Percentiles rank a stretch among this genome's conserved stretches.
Evolutionary conservation across 2,329 filamentous ascomycete genomes (phyloP).

Genomic region (Clonostachys solani): DNA sequence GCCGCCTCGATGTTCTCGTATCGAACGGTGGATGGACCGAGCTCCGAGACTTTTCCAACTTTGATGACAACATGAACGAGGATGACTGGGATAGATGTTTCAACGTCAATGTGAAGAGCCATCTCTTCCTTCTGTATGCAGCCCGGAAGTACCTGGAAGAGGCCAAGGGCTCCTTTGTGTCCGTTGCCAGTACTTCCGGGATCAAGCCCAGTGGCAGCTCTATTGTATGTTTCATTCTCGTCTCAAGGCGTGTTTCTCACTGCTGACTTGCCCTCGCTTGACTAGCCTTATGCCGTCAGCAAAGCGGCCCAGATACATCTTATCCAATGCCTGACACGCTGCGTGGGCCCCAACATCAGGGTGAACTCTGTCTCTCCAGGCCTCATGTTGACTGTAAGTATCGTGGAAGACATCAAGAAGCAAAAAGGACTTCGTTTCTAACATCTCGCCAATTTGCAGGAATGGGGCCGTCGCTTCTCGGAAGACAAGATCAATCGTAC

Average conservation of each 20-base stretch:
- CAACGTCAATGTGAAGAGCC: slow-evolving; percentile 58
- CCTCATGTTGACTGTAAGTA: no score
- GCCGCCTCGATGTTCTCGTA: slow-evolving; percentile 65
- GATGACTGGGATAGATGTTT: slow-evolving; percentile 56
- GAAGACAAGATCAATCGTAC: no score
- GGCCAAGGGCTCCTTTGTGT: slow-evolving; percentile 53
- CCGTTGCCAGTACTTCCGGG: slow-evolving; percentile 59
- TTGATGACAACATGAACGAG: slow-evolving; percentile 50
- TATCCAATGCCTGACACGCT: no score
- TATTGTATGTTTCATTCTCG: slow-evolving; percentile 27
- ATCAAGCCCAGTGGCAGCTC: slow-evolving; percentile 59
- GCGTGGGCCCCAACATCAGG: no score
- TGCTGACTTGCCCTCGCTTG: no score
- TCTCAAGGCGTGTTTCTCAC: no score
- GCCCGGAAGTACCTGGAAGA: slow-evolving; percentile 48
- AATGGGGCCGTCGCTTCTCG: no score
- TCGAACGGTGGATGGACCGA: slow-evolving; percentile 64
- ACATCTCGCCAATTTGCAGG: no score
- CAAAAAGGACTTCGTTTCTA: no score
- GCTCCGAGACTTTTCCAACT: slow-evolving; percentile 35
- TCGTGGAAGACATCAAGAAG: no score
- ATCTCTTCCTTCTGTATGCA: slow-evolving; percentile 55
- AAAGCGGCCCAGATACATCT: slow-evolving; percentile 68
- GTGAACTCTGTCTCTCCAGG: no score
- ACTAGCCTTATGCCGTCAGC: slow-evolving; percentile 15